Evolutionary conservation across 139 green algal genomes (phyloP).

Genomic region (Nannochloris sp.): DNA sequence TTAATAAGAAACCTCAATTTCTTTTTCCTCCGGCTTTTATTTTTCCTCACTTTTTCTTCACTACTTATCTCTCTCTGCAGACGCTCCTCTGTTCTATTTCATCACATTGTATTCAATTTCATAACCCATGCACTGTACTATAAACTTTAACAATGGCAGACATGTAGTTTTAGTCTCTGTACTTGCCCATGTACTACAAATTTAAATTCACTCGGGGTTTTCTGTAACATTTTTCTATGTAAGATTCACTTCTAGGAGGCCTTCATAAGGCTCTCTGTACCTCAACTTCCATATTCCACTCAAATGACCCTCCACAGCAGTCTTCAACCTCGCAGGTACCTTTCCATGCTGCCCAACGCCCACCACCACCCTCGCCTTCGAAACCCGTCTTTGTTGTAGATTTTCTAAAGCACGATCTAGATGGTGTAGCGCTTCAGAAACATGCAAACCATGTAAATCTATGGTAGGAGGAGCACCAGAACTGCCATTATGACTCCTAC

Average conservation of each 20-base stretch:
- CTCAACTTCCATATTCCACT: slow-evolving; percentile 1
- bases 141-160: too few relatives aligned
- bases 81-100: too few relatives aligned
- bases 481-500: too few relatives aligned
- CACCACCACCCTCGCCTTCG: slow-evolving; percentile 39
- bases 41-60: too few relatives aligned
- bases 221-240: neutral
- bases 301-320: slow-evolving; percentile 17
- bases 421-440: slow-evolving; percentile 44
- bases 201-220: too few relatives aligned
- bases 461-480: slow-evolving; percentile 17
- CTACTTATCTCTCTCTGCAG: too few relatives aligned
- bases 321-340: slow-evolving; percentile 40
- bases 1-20: too few relatives aligned
- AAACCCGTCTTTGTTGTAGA: neutral
- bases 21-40: too few relatives aligned
- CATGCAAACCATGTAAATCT: slow-evolving; percentile 73
- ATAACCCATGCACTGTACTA: too few relatives aligned
- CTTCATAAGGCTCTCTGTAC: neutral
- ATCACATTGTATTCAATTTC: too few relatives aligned
- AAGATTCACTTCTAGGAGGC: neutral
- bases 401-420: slow-evolving; percentile 31
- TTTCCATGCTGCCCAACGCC: slow-evolving; percentile 62
- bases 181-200: too few relatives aligned
- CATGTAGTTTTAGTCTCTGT: too few relatives aligned